Base-by-base conservation (phyloP, 306 rosid genomes). In the Quercus variabilis region DNA sequence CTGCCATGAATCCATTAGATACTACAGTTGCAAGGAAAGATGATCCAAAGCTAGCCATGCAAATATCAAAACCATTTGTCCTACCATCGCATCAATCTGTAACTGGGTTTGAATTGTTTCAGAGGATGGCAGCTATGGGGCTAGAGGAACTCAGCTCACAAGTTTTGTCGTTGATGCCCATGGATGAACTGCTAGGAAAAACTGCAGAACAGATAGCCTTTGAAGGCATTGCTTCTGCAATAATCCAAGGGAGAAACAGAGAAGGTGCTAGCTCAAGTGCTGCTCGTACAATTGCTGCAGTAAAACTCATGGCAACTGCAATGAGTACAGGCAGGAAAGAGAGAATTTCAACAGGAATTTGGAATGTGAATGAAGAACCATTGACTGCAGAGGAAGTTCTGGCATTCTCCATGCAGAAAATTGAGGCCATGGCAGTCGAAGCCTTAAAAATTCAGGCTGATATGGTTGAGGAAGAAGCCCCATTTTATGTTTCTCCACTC, bases 131-230 rank as follows among this genome's bases (percentile, higher is more conserved):
- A 19, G 74, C 88, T 17, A 68, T 81, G 74, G 98, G 88, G 71
- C 28, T 89, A 35, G 97, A 91, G 59, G 96, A 91, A 83, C 80
- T 95, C 26, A 86, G 88, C 85, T 88, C 91, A 26, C 83, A 85
- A 70, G 62, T 92, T 68, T 79, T 87, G 55, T 76, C 79, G 79
- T 74, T 92, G 78, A 89, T 90, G 94, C 85, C 94, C 7, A 82
- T 91, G 82, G 98, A 96, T 73, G 98, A 96, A 51, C 83, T 96
- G 63, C 84, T 86, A 35, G 98, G 92, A 10, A 96, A 96, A 89
- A 96, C 96, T 5, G 96, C 98, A 9, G 99, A 96, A 85, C 96
- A 96, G 81, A 77, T 93, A 80, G 98, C 99, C 78, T 96, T 96
- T 23, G 97, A 91, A 88, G 99, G 99, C 86, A 91, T 93, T 65